Base-by-base conservation (phyloP, 1,139 yeast species). In the Taphrina communis region DNA sequence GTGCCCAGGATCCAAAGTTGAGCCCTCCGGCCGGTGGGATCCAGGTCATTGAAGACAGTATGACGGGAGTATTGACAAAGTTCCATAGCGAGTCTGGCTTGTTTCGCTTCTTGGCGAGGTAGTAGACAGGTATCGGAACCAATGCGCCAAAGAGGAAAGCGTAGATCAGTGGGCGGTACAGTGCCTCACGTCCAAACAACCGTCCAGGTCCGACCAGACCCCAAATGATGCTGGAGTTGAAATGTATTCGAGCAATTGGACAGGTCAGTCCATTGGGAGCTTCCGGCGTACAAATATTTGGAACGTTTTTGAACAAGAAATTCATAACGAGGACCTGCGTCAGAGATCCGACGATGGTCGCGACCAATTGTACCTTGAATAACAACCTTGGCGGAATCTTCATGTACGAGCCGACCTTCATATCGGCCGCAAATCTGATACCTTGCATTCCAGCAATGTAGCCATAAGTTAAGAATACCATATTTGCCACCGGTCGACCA, bases 351-450 rank as follows among this genome's bases (percentile, higher is more conserved):
- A 71, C 50, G 12, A 70, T 38, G 6, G 80, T 76, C 4, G 82
- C 80, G 1, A 75, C 61, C 35, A 79, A 63, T 77, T 88, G 91
- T 6, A 83, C 85, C 56, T 83, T 75, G 78, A 87, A 87, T 75
- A 86, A 77, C 0, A 85, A 80, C 70, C 88, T 80, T 21, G 90
- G 90, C 0, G 89, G 85, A 41, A 88, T 77, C 73, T 86, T 86
- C 73, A 85, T 58, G 73, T 88, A 88, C 72, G 87, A 89, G 8
- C 85, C 90, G 74, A 85, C 75, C 75, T 88, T 88, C 81, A 85
- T 84, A 74, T 86, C 88, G 36, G 82, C 79, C 52, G 84, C 80
- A 76, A 82, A 87, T 65, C 82, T 80, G 62, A 84, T 81, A 0
- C 89, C 89, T 74, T 86, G 89, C 7, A 80, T 80, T 73, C 85